Base-by-base conservation (phyloP, 2,329 filamentous ascomycete species). In the Tolypocladium nubicola region DNA sequence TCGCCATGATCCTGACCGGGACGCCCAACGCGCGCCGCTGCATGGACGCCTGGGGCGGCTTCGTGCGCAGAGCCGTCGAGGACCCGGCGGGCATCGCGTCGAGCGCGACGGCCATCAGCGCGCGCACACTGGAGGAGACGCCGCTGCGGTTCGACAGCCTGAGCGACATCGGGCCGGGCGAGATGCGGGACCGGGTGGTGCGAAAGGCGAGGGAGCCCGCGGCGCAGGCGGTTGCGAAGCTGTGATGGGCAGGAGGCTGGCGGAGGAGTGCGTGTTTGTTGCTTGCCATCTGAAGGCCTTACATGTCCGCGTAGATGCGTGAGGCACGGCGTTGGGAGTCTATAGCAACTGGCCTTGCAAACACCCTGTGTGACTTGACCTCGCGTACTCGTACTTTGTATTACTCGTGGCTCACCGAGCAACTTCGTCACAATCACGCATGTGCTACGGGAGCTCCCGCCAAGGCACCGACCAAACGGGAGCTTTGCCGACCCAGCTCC, bases 1-100 rank as follows among this genome's bases (percentile, higher is more conserved):
- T 90, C 66, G 82, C 79, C 0, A 64, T 84, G 61, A 61, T 89
- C 1, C 71, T 89, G 57, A 70, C 76, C 1, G 70, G 71, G 5
- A 67, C 77, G 2, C 66, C 74, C 1, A 76, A 71, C 37, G 72
- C 79, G 3, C 71, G 66, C 62, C 75, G 79, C 53, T 87, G 83
- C 63, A 79, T 83, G 58, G 68, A 76, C 16, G 72, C 74, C 3
- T 83, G 84, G 79, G 71, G 80, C 0, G 70, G 67, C 2, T 90
- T 90, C 61, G 78, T 85, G 30, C 71, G 62, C 33, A 61, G 65
- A 21, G 76, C 68, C 1, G 73, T 76, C 2, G 65, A 72, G 49
- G 66, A 72, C 4, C 67, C 72, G 0, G 62, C 43, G 4, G 58
- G 59, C 16, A 65, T 79, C 9, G 57, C 62, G 53, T 73, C 76